Evolutionary conservation across 805 yeast genomes (phyloP), one percentile per base, ranked within the genome.

Genomic region (Saccharomyces jurei): DNA sequence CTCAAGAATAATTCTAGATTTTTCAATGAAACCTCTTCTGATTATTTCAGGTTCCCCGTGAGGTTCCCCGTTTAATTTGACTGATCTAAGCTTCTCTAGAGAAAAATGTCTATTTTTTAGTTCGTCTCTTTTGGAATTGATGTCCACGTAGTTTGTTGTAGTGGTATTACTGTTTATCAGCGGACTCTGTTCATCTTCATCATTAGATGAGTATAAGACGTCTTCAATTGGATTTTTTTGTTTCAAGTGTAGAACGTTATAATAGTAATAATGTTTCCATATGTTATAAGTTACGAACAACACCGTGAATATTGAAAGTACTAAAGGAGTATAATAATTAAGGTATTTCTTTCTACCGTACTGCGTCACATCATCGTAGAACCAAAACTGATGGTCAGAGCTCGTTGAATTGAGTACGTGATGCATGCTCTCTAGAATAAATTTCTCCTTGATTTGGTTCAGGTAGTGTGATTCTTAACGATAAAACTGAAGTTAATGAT

Each of bases 91-190:
- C 22, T 78, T 76, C 21, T 79, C 74, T 31, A 86, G 75, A 59
- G 87, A 87, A 60, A 86, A 87, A 66, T 86, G 94, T 48, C 78
- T 79, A 31, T 80, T 80, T 47, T 81, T 77, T 44, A 81, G 44
- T 22, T 49, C 49, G 21, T 54, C 56, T 25, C 49, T 36, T 26
- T 49, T 22, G 1, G 50, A 49, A 27, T 54, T 50, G 27, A 50
- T 52, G 2, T 52, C 50, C 27, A 46, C 56, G 17, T 56, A 58
- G 49, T 50, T 54, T 30, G 51, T 58, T 22, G 44, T 14, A 21
- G 28, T 44, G n/a, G 17, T 32, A 14, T 32, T 25, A 44, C 27
- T 50, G 48, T 46, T 44, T 27, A 21, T 46, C 52, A 17, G 8
- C 25, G 28, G 52, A 26, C 32, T 46, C 10, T 22, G 50, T 6